Conservation (phyloP, 345 rosid genomes). For the Citrus medica region DNA sequence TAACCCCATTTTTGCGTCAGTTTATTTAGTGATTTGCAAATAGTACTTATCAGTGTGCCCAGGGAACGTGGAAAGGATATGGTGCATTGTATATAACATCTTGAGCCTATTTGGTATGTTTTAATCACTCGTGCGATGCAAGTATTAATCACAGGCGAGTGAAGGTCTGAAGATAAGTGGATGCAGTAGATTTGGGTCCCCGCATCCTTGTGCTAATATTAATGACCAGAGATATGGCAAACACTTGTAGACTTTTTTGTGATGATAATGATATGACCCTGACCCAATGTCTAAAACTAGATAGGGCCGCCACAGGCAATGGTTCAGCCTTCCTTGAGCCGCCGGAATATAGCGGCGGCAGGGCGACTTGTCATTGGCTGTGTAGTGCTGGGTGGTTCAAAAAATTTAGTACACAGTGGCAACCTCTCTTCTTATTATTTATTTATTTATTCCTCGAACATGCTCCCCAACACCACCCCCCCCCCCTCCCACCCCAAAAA, state of each 20-base stretch:
- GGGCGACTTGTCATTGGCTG: not conserved
- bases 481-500: too few relatives aligned
- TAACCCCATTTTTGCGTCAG: not conserved
- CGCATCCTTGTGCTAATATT: too few relatives aligned
- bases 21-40: not conserved
- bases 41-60: not conserved
- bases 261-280: not conserved
- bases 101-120: not conserved
- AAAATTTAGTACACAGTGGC: not conserved
- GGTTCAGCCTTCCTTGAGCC: not conserved
- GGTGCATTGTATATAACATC: not conserved
- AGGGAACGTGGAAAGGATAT: not conserved
- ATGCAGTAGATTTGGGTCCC: too few relatives aligned
- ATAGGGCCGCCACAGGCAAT: not conserved
- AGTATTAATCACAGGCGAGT: too few relatives aligned
- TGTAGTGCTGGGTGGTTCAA: not conserved
- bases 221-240: too few relatives aligned
- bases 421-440: not conserved
- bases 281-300: not conserved
- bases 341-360: not conserved
- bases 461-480: rapidly evolving
- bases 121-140: not conserved
- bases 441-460: not conserved
- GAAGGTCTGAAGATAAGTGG: too few relatives aligned
- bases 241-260: not conserved